A percentile compares a stretch with the other conserved stretches of the same genome.
These are phyloP conservation scores for Anthostomella pinea DNA, from an alignment of 2,329 filamentous ascomycete genomes.

Conservation along the genomic window DNA sequence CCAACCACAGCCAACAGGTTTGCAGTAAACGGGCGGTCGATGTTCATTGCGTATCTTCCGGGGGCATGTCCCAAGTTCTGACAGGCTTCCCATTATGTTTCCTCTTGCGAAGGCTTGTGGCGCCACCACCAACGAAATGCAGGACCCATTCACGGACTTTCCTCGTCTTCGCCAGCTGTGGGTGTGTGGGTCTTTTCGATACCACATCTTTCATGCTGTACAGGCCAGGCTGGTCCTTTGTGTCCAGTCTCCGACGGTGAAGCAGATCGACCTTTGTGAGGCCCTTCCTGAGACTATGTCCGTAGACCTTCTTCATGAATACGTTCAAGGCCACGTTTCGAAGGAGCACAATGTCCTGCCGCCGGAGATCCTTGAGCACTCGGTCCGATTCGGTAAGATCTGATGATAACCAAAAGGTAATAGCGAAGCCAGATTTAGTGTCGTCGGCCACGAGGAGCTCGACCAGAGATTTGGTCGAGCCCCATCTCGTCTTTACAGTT, in stretches of 20 bases:
- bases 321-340: constrained; percentile 75
- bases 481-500: constrained; percentile 64
- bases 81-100: constrained; percentile 25
- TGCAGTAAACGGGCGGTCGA: too few relatives aligned
- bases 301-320: constrained; percentile 77
- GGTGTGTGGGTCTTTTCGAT: constrained; percentile 34
- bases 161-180: constrained; percentile 60
- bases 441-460: constrained; percentile 84
- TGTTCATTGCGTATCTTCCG: constrained; percentile 30
- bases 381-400: constrained; percentile 22
- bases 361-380: constrained; percentile 47
- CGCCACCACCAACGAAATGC: constrained; percentile 58
- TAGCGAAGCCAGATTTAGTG: constrained; percentile 72
- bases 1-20: too few relatives aligned
- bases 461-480: constrained; percentile 61
- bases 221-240: constrained; percentile 51
- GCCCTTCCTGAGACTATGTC: constrained; percentile 72
- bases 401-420: constrained; percentile 76
- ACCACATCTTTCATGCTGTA: constrained; percentile 54
- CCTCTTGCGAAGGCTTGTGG: constrained; percentile 22
- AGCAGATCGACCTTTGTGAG: constrained; percentile 69
- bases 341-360: constrained; percentile 75
- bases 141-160: constrained; percentile 74
- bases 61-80: constrained; percentile 33
- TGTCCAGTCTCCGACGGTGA: constrained; percentile 52